Evolutionary conservation across 1,284 basidiomycete species (phyloP), one percentile per base, ranked within the genome.

Genomic region (Microbotryum silenes-acaulis): DNA sequence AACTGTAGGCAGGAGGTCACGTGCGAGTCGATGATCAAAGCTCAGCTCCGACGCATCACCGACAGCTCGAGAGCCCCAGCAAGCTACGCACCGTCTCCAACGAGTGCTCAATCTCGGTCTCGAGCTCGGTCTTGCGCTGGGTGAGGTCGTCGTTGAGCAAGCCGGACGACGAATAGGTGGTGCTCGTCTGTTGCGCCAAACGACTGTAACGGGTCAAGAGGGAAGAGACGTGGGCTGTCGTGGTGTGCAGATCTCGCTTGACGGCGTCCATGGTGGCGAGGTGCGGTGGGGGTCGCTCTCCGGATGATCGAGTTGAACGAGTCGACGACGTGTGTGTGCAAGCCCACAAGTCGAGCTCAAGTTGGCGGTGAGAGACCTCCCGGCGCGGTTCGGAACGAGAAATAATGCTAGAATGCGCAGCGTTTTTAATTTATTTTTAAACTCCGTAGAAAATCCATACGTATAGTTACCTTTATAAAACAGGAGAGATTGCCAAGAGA

Each of bases 141-240:
- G 64, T 86, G 46, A 89, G 68, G 71, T 90, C 88, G 54, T 83
- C 79, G 45, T 59, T 61, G 33, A 67, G 54, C 44, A 63, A 44
- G 51, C 67, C 71, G 16, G 57, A 64, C n/a, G 59, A 55, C 42
- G 56, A 78, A 60, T 71, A 72, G 14, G 69, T 62, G 56, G 80
- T 82, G 0, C 85, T 82, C 65, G 93, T 84, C 29, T 83, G 82
- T 4, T 87, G 83, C 5, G 88, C 90, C 44, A 96, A 80, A 67
- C 88, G 87, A 25, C 89, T 85, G 76, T 97, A 97, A 8, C 88
- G 81, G 0, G 89, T 89, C 23, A 97, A 81, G 75, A 96, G 92
- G 44, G 88, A 80, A 90, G 69, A 97, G 87, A 63, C 61, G n/a
- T 50, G 50, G 1, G 67, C 67, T 5, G 65, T 66, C 14, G 60